A percentile compares a stretch with the other conserved stretches of the same genome.
These are phyloP conservation scores for Vitis hybrid DNA, from an alignment of 177 flowering plant species.

Conservation along the genomic window DNA sequence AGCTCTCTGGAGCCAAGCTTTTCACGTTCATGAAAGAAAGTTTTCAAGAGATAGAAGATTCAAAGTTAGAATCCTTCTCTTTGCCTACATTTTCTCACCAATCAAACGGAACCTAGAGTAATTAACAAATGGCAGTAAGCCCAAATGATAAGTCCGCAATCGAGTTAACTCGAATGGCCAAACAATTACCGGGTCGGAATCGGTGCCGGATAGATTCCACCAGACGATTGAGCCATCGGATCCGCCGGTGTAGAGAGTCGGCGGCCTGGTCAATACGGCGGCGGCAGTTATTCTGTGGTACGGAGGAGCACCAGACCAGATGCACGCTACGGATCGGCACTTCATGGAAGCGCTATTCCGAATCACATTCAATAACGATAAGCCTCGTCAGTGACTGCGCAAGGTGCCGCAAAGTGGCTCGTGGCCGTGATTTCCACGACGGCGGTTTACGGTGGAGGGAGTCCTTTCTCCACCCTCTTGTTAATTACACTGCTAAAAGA, in stretches of 20 bases:
- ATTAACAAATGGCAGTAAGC: background rate
- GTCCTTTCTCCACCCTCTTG: no score
- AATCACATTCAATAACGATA: background rate
- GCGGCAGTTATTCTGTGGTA: constrained; percentile 71
- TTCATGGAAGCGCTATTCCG: constrained; percentile 42
- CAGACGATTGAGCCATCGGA: constrained; percentile 96
- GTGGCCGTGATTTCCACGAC: no score
- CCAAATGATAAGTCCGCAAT: no score
- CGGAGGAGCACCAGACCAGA: constrained; percentile 78
- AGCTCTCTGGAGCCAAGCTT: no score
- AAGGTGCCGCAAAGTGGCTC: background rate
- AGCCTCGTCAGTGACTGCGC: background rate
- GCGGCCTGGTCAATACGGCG: constrained; percentile 57
- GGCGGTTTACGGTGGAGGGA: no score
- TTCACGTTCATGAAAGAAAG: background rate
- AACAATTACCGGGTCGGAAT: constrained; percentile 31
- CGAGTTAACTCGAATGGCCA: background rate
- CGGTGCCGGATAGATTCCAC: constrained; percentile 56
- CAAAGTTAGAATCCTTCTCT: background rate
- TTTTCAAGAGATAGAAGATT: background rate
- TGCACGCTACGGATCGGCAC: constrained; percentile 80
- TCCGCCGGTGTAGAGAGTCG: constrained; percentile 95
- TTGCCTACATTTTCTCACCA: background rate
- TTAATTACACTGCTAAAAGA: no score
- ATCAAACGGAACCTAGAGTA: background rate